Conservation (phyloP, 768 basidiomycete genomes). For the Collybia sordida region DNA sequence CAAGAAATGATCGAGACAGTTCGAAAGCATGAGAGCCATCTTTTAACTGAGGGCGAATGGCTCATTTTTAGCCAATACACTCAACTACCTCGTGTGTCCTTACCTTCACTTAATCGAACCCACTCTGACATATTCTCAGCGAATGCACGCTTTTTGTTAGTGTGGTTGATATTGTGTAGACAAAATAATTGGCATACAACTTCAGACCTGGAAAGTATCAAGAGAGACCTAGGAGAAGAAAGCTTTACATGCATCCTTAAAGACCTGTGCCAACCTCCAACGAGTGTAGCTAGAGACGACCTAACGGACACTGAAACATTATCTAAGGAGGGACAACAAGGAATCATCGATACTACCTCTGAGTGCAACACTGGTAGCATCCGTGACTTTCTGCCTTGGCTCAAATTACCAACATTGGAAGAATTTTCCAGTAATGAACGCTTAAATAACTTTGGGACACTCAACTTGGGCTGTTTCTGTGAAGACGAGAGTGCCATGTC, state of each 20-base stretch:
- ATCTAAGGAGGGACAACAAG: constrained; percentile 20
- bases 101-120: background rate
- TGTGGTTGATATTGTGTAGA: constrained; percentile 61
- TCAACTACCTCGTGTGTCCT: constrained; percentile 25
- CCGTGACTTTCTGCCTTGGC: constrained; percentile 14
- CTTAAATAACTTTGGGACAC: background rate
- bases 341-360: constrained; percentile 43
- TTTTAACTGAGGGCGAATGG: constrained; percentile 34
- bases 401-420: constrained; percentile 18
- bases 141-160: constrained; percentile 60
- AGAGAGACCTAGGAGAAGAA: constrained; percentile 41
- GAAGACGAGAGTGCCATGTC: constrained; percentile 44
- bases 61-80: constrained; percentile 24
- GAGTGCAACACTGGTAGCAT: constrained; percentile 29
- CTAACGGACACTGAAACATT: constrained; percentile 4
- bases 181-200: constrained; percentile 53
- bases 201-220: constrained; percentile 35
- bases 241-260: constrained; percentile 41
- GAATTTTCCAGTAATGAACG: constrained; percentile 19
- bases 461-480: constrained; percentile 32
- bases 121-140: constrained; percentile 34
- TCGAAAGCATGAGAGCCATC: constrained; percentile 29
- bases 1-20: constrained; percentile 40
- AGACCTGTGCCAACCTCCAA: constrained; percentile 37
- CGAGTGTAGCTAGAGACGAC: constrained; percentile 10